These are phyloP conservation scores for Fusarium sp. DNA, from an alignment of 2,329 filamentous ascomycete species.

Conservation along the genomic window DNA sequence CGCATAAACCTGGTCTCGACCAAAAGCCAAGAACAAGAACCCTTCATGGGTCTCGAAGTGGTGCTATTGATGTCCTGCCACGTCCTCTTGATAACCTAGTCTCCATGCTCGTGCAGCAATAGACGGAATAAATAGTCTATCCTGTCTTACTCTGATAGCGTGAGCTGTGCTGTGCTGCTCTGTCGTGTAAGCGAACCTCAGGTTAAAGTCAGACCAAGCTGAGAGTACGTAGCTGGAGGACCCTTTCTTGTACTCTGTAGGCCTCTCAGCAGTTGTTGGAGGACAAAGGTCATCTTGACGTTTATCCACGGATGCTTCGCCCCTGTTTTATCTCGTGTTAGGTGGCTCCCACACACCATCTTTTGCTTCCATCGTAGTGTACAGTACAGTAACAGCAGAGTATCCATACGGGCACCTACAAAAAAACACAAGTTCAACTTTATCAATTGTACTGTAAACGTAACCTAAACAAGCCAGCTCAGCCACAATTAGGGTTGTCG, in stretches of 20 bases:
- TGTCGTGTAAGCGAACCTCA: conserved; percentile 10
- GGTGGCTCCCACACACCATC: conserved; percentile 49
- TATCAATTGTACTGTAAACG: background rate
- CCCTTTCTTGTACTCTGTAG: background rate
- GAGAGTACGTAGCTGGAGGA: background rate
- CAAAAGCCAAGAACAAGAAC: conserved; percentile 10
- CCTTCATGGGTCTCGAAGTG: conserved; percentile 19
- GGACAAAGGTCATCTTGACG: conserved; percentile 32
- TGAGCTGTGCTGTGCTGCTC: conserved; percentile 2
- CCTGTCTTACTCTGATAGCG: conserved; percentile 15
- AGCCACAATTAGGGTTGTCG: conserved; percentile 29
- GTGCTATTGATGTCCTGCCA: conserved; percentile 32
- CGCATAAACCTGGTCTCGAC: conserved; percentile 17
- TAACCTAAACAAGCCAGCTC: conserved; percentile 18
- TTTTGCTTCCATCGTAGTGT: conserved; percentile 8
- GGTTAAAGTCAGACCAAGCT: background rate
- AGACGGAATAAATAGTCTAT: conserved; percentile 7
- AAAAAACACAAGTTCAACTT: background rate
- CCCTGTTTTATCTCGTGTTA: conserved; percentile 48
- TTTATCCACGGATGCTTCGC: conserved; percentile 19
- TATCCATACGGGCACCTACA: background rate
- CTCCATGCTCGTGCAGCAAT: conserved; percentile 30
- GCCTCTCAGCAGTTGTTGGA: conserved; percentile 8
- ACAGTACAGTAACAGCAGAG: conserved; percentile 1
- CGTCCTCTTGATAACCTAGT: conserved; percentile 15